phyloP scores from a whole-genome alignment of 2,329 filamentous ascomycete species.

The Phialophora expanda region DNA sequence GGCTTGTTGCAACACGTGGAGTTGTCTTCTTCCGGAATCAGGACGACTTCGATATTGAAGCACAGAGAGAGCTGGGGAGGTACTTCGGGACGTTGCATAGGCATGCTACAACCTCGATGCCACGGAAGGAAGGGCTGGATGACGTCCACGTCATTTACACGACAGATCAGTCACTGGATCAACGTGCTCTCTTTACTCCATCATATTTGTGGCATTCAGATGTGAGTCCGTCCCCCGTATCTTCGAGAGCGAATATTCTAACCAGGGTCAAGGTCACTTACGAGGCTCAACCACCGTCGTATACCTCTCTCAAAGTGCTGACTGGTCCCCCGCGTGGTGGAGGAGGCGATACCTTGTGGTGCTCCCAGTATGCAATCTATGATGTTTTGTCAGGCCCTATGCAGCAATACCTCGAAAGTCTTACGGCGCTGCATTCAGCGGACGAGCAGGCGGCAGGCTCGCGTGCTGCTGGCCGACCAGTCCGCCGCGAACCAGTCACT shows the following conservation, averaged over 20 bases:
- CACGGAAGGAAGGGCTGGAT: constrained; percentile 52
- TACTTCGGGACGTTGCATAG: constrained; percentile 66
- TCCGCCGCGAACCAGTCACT: constrained; percentile 53
- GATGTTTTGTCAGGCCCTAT: constrained; percentile 61
- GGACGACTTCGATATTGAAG: constrained; percentile 54
- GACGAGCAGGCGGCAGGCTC: constrained; percentile 58
- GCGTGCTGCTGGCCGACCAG: constrained; percentile 31
- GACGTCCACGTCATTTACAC: constrained; percentile 68
- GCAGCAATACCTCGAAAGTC: constrained; percentile 62
- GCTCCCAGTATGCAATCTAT: constrained; percentile 69
- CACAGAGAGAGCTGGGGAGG: constrained; percentile 68
- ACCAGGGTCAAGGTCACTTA: constrained; percentile 60
- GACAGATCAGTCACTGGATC: constrained; percentile 59
- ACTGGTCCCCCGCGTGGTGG: constrained; percentile 62
- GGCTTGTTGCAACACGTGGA: constrained; percentile 70
- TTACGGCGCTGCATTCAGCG: constrained; percentile 62
- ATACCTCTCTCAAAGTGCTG: constrained; percentile 64
- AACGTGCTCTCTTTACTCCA: constrained; percentile 60
- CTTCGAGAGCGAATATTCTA: background rate
- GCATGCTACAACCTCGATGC: constrained; percentile 61
- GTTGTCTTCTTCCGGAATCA: constrained; percentile 74
- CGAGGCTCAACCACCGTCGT: constrained; percentile 67
- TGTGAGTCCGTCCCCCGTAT: constrained; percentile 42
- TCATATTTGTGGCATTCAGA: constrained; percentile 64
- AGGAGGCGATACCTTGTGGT: constrained; percentile 67